Evolutionary conservation across 1,139 yeast genomes (phyloP), one percentile per base, ranked within the genome.

Genomic region (Yamadazyma diddensiae): DNA sequence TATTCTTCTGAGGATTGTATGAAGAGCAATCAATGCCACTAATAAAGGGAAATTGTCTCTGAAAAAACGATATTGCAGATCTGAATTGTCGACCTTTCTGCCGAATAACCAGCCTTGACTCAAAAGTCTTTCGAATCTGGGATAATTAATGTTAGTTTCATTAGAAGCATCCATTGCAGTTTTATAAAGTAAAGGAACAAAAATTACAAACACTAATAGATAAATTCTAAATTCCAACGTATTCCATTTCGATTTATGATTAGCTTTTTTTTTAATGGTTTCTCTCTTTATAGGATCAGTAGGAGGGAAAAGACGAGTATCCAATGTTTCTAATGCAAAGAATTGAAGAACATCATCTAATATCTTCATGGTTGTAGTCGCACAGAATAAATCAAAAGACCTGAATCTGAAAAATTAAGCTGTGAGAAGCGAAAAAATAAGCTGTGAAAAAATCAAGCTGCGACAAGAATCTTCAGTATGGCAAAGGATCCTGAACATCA

Each of bases 41-140:
- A 94, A 60, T 33, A 83, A 55, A 8, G 78, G 74, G 45, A 90
- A 69, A 53, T 87, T 88, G 50, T 83, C 82, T 47, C 98, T 72
- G 55, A 94, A 88, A 49, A 88, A 86, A 19, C 87, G 65, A 52
- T 92, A 94, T 56, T 94, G 99, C 24, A 69, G 68, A 53, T 94
- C 99, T 3, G 95, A 82, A 53, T 90, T 90, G 54, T 94, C 97
- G 45, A 77, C 94, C 62, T 76, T 82, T 20, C 94, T 59, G 2
- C 90, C 88, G 45, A 79, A 77, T 43, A 85, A 57, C 95, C 95
- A 86, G 2, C 90, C 83, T 7, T 72, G 60, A 27, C 80, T 70
- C 37, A 92, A 65, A 28, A 80, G 60, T 34, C 77, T 73, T 41
- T 73, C 71, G 50, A 73, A 88, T 31, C 66, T 63, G 13, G 73